Percentiles rank a stretch among this genome's conserved stretches.
Conservation (phyloP, 2,329 filamentous ascomycete species). For the Gaeumannomyces tritici region DNA sequence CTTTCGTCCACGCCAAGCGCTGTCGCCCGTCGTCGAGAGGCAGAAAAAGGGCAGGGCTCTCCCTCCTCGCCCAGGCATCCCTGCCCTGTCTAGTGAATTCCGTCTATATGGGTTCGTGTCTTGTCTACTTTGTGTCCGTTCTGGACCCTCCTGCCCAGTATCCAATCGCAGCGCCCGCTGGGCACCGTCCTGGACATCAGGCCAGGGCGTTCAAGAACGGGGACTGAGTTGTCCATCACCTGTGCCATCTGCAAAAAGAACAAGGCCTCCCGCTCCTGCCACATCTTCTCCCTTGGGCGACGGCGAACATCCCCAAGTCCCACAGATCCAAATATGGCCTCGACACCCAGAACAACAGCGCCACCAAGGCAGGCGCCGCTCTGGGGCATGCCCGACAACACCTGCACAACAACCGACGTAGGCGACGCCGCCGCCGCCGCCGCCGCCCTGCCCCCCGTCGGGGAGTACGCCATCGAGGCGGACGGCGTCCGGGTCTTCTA, state of each 20-base stretch:
- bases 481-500: slow-evolving; percentile 31
- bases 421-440: too few species aligned
- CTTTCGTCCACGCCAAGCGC: not conserved
- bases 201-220: not conserved
- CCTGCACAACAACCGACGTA: not conserved
- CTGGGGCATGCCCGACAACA: not conserved
- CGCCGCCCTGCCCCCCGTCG: not conserved
- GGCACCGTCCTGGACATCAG: not conserved
- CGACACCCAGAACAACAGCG: not conserved
- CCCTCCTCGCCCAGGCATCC: not conserved
- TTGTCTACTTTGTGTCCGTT: not conserved
- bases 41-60: not conserved
- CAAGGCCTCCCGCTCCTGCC: not conserved
- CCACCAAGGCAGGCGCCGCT: not conserved
- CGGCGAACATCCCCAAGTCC: too few species aligned
- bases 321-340: not conserved
- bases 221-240: not conserved
- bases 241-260: not conserved
- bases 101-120: not conserved
- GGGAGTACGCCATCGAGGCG: not conserved
- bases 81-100: not conserved
- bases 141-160: not conserved
- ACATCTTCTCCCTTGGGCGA: not conserved
- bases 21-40: not conserved
- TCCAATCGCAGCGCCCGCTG: not conserved